Conservation (phyloP, 1,284 basidiomycete species). For the Trichosporon sp. region DNA sequence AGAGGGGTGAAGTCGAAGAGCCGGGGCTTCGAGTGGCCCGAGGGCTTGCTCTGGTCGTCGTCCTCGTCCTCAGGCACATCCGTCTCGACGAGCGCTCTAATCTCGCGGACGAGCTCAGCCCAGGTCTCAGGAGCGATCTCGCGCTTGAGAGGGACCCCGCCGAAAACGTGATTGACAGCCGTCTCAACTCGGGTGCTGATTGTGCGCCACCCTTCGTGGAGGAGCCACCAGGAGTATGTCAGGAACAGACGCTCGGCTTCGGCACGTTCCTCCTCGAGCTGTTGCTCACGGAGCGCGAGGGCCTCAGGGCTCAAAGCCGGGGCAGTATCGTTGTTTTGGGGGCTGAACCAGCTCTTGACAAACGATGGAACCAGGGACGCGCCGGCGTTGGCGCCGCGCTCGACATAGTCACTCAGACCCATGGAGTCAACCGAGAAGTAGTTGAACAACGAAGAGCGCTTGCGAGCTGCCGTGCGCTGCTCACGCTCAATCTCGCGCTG, state of each 20-base stretch:
- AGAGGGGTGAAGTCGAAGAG: slow-evolving; percentile 49
- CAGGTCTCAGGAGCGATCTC: slow-evolving; percentile 48
- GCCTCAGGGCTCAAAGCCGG: slow-evolving; percentile 17
- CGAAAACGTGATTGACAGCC: slow-evolving; percentile 50
- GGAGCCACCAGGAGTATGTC: slow-evolving; percentile 56
- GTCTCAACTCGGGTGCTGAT: slow-evolving; percentile 44
- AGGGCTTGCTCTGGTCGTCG: not conserved
- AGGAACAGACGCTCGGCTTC: slow-evolving; percentile 54
- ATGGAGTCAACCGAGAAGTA: slow-evolving; percentile 43
- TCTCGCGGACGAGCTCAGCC: slow-evolving; percentile 46
- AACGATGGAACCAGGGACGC: slow-evolving; percentile 18
- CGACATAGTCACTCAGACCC: slow-evolving; percentile 43
- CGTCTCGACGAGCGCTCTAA: slow-evolving; percentile 50
- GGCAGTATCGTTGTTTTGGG: not conserved
- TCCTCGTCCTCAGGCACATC: slow-evolving; percentile 25
- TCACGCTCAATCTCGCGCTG: slow-evolving; percentile 19
- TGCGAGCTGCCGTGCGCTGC: slow-evolving; percentile 12
- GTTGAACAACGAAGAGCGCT: slow-evolving; percentile 24
- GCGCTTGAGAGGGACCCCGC: slow-evolving; percentile 51
- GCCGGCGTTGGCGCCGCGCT: slow-evolving; percentile 26
- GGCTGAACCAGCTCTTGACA: slow-evolving; percentile 1
- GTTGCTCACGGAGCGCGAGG: slow-evolving; percentile 28
- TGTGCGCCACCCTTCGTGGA: slow-evolving; percentile 54
- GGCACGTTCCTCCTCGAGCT: slow-evolving; percentile 33
- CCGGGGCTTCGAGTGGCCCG: slow-evolving; percentile 25